phyloP scores from a whole-genome alignment of 441 rosid species.

The Aquilaria agallochum region DNA sequence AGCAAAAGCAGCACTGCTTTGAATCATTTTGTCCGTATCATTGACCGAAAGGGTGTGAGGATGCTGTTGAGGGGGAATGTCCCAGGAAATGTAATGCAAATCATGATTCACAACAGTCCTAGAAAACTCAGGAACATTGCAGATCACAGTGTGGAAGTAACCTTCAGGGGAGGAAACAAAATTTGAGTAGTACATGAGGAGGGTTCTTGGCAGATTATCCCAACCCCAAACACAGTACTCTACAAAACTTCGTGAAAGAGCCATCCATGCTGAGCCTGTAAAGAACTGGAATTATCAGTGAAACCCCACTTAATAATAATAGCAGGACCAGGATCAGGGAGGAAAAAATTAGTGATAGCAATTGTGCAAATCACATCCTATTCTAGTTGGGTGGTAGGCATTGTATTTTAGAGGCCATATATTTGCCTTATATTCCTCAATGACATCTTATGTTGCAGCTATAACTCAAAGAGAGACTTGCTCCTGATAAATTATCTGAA shows the following conservation, averaged over 20 bases:
- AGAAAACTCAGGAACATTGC: slow-evolving; percentile 80
- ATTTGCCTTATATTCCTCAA: no score
- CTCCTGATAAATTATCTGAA: no score
- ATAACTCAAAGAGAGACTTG: no score
- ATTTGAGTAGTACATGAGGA: slow-evolving; percentile 91
- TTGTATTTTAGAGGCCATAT: no score
- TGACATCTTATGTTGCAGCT: no score
- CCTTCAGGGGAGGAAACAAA: slow-evolving; percentile 96
- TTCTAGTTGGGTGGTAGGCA: no score
- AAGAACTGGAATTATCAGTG: slow-evolving; percentile 6
- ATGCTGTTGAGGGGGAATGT: slow-evolving; percentile 84
- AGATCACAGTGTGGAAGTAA: slow-evolving; percentile 93
- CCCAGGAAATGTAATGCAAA: slow-evolving; percentile 91
- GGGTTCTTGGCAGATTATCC: slow-evolving; percentile 87
- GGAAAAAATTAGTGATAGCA: no score
- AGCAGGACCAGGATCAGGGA: no score
- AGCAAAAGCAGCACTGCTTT: slow-evolving; percentile 82
- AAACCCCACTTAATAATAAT: not conserved
- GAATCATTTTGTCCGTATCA: slow-evolving; percentile 53
- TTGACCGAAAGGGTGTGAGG: slow-evolving; percentile 73
- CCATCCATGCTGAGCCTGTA: slow-evolving; percentile 99
- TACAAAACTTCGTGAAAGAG: slow-evolving; percentile 71
- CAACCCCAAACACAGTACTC: slow-evolving; percentile 96
- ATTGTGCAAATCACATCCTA: no score
- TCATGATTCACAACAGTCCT: slow-evolving; percentile 78